phyloP scores from a whole-genome alignment of 2,329 filamentous ascomycete genomes.

The Pseudogymnoascus sp. region DNA sequence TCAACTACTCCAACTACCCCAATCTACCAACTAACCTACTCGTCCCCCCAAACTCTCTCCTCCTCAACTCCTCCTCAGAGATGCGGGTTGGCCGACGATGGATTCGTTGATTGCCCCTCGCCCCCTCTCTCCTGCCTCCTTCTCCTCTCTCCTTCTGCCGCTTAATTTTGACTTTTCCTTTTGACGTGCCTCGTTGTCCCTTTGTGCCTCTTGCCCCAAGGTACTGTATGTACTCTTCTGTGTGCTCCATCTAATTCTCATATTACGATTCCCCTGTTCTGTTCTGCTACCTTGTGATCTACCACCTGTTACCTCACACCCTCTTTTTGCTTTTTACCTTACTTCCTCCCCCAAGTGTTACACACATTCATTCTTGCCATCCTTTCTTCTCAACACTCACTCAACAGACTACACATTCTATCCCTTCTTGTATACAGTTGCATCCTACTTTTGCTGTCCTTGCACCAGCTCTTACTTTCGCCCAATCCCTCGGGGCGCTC shows the following conservation, averaged over 20 bases:
- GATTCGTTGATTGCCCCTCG: conserved; percentile 3
- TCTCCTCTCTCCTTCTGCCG: not conserved
- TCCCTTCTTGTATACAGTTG: not conserved
- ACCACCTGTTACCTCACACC: no score
- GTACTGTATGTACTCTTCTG: not conserved
- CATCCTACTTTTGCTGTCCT: not conserved
- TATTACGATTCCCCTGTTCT: conserved; percentile 4
- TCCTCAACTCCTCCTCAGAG: not conserved
- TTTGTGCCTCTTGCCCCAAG: not conserved
- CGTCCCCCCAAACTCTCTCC: not conserved
- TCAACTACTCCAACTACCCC: not conserved
- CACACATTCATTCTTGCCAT: not conserved
- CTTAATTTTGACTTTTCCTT: conserved; percentile 1
- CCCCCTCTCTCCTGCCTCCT: not conserved
- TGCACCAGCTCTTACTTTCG: not conserved
- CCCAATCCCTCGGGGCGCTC: not conserved
- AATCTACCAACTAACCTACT: not conserved
- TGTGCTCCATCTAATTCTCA: conserved; percentile 8
- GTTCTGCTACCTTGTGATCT: not conserved
- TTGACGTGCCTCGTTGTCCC: not conserved
- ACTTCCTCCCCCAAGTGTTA: not conserved
- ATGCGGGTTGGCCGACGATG: conserved; percentile 7
- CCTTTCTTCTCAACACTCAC: conserved; percentile 1
- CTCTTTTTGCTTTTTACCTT: not conserved
- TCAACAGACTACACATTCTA: not conserved